Percentiles rank a stretch among this genome's conserved stretches.
These are phyloP conservation scores for Xeromyces bisporus DNA, from an alignment of 495 filamentous ascomycete species.

Conservation along the genomic window DNA sequence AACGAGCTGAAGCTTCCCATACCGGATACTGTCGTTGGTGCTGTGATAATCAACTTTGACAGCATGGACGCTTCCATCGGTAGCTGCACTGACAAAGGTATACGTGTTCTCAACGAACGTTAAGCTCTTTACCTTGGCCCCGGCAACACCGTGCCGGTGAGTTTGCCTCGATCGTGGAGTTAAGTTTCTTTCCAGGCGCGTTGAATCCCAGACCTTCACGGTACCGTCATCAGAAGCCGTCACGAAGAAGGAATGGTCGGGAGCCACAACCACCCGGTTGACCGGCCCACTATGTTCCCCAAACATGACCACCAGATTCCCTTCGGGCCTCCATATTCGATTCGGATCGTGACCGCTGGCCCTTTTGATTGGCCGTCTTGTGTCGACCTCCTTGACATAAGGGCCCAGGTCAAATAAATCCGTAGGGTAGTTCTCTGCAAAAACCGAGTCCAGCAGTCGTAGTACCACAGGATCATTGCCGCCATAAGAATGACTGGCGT, in stretches of 20 bases:
- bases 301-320: slow-evolving; percentile 69
- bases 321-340: slow-evolving; percentile 67
- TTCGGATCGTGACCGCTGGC: slow-evolving; percentile 28
- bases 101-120: slow-evolving; percentile 91
- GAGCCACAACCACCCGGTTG: slow-evolving; percentile 65
- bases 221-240: slow-evolving; percentile 85
- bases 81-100: slow-evolving; percentile 76
- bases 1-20: slow-evolving; percentile 58
- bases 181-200: slow-evolving; percentile 74
- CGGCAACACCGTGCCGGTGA: slow-evolving; percentile 51
- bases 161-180: slow-evolving; percentile 78
- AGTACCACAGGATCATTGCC: slow-evolving; percentile 81
- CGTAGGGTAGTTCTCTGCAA: slow-evolving; percentile 75
- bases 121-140: slow-evolving; percentile 57
- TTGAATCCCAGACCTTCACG: slow-evolving; percentile 88
- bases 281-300: slow-evolving; percentile 72
- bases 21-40: slow-evolving; percentile 42
- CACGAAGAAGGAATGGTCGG: slow-evolving; percentile 89
- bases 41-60: slow-evolving; percentile 67
- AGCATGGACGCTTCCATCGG: slow-evolving; percentile 79
- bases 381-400: slow-evolving; percentile 50
- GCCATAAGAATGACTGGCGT: slow-evolving; percentile 52
- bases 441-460: slow-evolving; percentile 73
- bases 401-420: slow-evolving; percentile 60
- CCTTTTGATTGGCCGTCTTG: slow-evolving; percentile 47